Base-by-base conservation (phyloP, 2,329 filamentous ascomycete species). In the Epichloe festucae region DNA sequence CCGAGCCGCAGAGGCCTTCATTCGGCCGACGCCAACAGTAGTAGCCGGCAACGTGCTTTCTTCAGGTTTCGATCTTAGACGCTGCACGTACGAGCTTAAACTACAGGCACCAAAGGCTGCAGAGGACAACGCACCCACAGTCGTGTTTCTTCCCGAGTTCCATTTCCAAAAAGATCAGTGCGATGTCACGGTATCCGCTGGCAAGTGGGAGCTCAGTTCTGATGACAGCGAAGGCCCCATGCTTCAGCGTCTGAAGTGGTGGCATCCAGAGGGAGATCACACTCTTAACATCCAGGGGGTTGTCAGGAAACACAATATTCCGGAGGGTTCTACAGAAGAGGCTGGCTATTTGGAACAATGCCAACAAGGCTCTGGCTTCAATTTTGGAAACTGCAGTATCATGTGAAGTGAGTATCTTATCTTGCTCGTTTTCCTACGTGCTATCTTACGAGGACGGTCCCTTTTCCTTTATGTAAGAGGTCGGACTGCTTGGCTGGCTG, bases 1-100 rank as follows among this genome's bases (percentile, higher is more conserved):
- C 61, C 85, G 93, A 39, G 93, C 91, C 1, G 91, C 90, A 4
- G 91, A 98, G 68, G 91, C 94, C 0, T 97, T 89, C 61, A 81
- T 97, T 36, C 84, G 93, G 2, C 93, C 93, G 0, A 84, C 85
- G 0, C 88, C 93, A 0, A 82, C 90, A 27, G 74, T 76, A 4
- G 86, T 86, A 0, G 82, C 83, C 47, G 93, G 93, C 10, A 76
- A 78, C 31, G 73, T 96, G 14, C 64, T 77, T 2, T 74, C 77
- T 10, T 87, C 87, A 61, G 85, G 82, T 2, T 98, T 98, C 61
- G 89, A 96, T 64, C 73, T 98, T 50, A 79, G 79, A 46, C 85
- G 77, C 53, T 91, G 87, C 64, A 78, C 77, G 10, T 97, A 95
- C 66, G 82, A 76, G 5, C 75, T 98, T 50, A 76, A 79, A 15